phyloP scores from a whole-genome alignment of 129 eudicot species.

The Saposhnikovia divaricata region DNA sequence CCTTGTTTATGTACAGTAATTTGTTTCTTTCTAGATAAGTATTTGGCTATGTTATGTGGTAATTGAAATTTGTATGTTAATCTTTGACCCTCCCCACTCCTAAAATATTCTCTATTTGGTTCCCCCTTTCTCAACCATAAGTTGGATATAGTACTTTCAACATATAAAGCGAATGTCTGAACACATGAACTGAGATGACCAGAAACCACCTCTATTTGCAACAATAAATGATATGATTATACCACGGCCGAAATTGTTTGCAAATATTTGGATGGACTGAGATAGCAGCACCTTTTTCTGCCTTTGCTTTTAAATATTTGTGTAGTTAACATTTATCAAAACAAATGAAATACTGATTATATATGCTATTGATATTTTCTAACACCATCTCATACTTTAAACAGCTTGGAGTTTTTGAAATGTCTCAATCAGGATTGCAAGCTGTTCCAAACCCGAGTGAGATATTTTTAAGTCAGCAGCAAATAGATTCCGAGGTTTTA shows the following conservation, averaged over 20 bases:
- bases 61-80: not conserved
- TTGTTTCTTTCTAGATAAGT: not conserved
- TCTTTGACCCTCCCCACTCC: not conserved
- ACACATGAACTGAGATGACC: not conserved
- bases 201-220: not conserved
- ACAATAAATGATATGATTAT: not conserved
- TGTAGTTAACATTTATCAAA: not conserved
- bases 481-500: constrained; percentile 58
- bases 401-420: constrained; percentile 90
- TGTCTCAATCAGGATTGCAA: constrained; percentile 75
- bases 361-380: not conserved
- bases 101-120: not conserved
- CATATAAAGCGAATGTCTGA: not conserved
- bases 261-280: not conserved
- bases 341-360: not conserved
- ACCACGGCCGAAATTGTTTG: no score
- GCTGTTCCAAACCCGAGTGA: constrained; percentile 76
- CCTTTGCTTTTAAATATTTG: not conserved
- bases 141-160: not conserved
- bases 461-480: constrained; percentile 62
- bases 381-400: not conserved
- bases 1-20: not conserved
- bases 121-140: not conserved
- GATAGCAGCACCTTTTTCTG: not conserved
- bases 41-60: not conserved